Evolutionary conservation across 208 protist species (phyloP), one percentile per base, ranked within the genome.

Genomic region (Acanthamoeba culbertsoni): DNA sequence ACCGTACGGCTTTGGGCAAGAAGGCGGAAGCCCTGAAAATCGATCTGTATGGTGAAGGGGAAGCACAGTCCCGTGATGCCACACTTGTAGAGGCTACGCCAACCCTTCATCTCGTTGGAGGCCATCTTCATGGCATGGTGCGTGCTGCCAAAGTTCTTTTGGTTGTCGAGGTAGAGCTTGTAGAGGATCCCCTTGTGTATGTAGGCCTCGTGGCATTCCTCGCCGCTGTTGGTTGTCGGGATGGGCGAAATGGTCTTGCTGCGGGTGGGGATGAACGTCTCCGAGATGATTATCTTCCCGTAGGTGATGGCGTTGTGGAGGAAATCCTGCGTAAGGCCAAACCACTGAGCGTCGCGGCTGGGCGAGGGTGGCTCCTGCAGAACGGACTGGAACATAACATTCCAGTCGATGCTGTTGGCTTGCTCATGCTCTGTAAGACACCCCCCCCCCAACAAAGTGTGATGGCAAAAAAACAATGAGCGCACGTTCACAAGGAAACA

Each of bases 261-360:
- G 28, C 63, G 55, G 28, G 42, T 92, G 45, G 55, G 55, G 42
- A 92, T 77, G 63, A 92, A 92, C 12, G 88, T 92, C 48, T 92
- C 88, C 28, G 88, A 92, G 42, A 92, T 92, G 88, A 92, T 92
- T 37, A 92, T 92, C 65, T 92, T 92, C 59, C 88, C 88, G 46
- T 92, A 92, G 0, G 88, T 92, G 63, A 77, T 51, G 43, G 88
- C 88, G 33, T 92, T 92, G 62, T 92, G 88, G 23, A 92, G n/a
- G 35, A 92, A 92, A 62, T 92, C 88, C 43, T 92, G 88, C n/a
- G 88, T 77, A 18, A 92, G 53, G 0, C 62, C 65, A 23, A 79
- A 77, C 88, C 88, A 92, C 65, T 92, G 40, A 14, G 62, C 63
- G 40, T 92, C 88, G 0, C 88, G 55, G 33, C 33, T 77, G 31